Conservation (phyloP, 2,329 filamentous ascomycete genomes). For the Alternaria sp. region DNA sequence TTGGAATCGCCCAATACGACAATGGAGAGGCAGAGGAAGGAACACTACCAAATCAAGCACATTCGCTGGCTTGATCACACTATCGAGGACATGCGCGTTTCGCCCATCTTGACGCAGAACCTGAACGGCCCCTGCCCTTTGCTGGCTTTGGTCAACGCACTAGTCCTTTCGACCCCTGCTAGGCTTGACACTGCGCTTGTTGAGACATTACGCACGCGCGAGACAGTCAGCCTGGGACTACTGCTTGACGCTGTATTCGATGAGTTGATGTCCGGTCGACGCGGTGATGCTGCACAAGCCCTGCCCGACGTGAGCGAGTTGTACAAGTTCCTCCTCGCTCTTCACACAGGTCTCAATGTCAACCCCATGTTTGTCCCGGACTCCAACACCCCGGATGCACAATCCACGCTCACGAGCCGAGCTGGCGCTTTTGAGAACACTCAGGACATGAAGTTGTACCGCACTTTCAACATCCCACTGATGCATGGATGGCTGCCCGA, state of each 20-base stretch:
- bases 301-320: slow-evolving; percentile 88
- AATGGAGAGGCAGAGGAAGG: slow-evolving; percentile 60
- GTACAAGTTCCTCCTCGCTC: slow-evolving; percentile 82
- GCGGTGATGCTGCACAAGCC: slow-evolving; percentile 67
- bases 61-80: slow-evolving; percentile 80
- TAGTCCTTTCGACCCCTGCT: slow-evolving; percentile 80
- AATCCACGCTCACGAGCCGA: slow-evolving; percentile 42
- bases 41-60: slow-evolving; percentile 93
- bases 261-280: slow-evolving; percentile 81
- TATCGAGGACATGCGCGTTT: slow-evolving; percentile 69
- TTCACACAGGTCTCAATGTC: slow-evolving; percentile 98
- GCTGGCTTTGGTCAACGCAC: slow-evolving; percentile 89
- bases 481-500: slow-evolving; percentile 94
- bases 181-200: slow-evolving; percentile 73
- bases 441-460: slow-evolving; percentile 86
- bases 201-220: slow-evolving; percentile 77
- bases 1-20: slow-evolving; percentile 50
- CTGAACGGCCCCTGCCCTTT: slow-evolving; percentile 93
- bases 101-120: slow-evolving; percentile 90
- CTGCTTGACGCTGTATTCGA: slow-evolving; percentile 91
- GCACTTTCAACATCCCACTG: slow-evolving; percentile 84
- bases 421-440: slow-evolving; percentile 88
- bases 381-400: slow-evolving; percentile 45
- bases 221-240: slow-evolving; percentile 85
- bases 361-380: slow-evolving; percentile 83